A percentile compares a stretch with the other conserved stretches of the same genome.
phyloP scores from a whole-genome alignment of 2,329 filamentous ascomycete species.

The Huntiella decipiens region DNA sequence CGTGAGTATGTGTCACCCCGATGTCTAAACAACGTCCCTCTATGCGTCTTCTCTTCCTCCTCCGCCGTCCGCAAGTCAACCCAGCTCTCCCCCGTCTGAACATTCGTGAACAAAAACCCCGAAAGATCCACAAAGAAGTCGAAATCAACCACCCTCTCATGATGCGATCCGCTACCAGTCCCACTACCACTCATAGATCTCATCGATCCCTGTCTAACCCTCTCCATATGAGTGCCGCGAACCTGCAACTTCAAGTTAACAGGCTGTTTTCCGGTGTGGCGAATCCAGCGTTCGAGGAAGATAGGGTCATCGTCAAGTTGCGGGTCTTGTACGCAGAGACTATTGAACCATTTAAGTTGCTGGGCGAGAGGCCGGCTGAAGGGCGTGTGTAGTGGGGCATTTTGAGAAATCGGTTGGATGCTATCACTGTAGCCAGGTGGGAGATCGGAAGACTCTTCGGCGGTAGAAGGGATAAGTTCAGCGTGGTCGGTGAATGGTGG shows the following conservation, averaged over 20 bases:
- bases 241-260: slow-evolving; percentile 35
- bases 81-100: slow-evolving; percentile 23
- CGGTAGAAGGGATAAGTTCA: background rate
- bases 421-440: slow-evolving; percentile 28
- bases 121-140: slow-evolving; percentile 39
- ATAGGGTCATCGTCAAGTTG: slow-evolving; percentile 26
- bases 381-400: slow-evolving; percentile 6
- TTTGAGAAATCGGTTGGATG: slow-evolving; percentile 12
- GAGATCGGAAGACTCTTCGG: slow-evolving; percentile 17
- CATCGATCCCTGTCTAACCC: slow-evolving; percentile 16
- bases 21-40: slow-evolving; percentile 41
- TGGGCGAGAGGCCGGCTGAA: slow-evolving; percentile 15
- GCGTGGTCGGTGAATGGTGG: slow-evolving; percentile 2
- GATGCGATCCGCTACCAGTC: slow-evolving; percentile 17
- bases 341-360: slow-evolving; percentile 9
- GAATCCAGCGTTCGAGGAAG: slow-evolving; percentile 27
- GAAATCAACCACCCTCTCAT: slow-evolving; percentile 34
- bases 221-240: slow-evolving; percentile 32
- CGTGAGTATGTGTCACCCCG: slow-evolving; percentile 26
- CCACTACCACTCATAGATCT: background rate
- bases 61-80: slow-evolving; percentile 30
- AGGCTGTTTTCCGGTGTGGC: slow-evolving; percentile 25
- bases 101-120: slow-evolving; percentile 33
- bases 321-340: slow-evolving; percentile 24
- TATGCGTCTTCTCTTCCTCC: slow-evolving; percentile 39